phyloP scores from a whole-genome alignment of 1,139 yeast genomes.

The Hansenula sp. region DNA sequence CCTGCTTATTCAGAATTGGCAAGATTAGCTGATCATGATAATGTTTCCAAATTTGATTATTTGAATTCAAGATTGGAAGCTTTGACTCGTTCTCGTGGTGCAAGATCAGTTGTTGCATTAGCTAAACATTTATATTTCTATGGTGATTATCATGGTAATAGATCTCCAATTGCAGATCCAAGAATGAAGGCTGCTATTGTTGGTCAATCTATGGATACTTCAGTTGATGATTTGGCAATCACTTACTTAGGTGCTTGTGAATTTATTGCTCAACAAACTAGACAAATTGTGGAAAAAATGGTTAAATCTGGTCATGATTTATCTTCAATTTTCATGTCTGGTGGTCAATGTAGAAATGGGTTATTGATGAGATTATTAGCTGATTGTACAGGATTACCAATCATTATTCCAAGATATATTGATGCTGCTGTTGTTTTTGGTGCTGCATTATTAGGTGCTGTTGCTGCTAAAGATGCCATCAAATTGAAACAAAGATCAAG shows the following conservation, averaged over 20 bases:
- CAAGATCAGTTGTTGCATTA: constrained; percentile 71
- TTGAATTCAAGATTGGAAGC: constrained; percentile 71
- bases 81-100: constrained; percentile 49
- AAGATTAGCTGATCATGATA: constrained; percentile 57
- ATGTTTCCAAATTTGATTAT: constrained; percentile 75
- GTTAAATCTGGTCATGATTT: constrained; percentile 74
- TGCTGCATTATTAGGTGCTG: constrained; percentile 90
- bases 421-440: constrained; percentile 98
- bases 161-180: constrained; percentile 96
- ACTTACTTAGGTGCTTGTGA: constrained; percentile 93
- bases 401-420: constrained; percentile 87
- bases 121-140: constrained; percentile 86
- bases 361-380: constrained; percentile 85
- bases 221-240: constrained; percentile 78
- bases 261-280: constrained; percentile 94
- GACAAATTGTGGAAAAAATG: constrained; percentile 89
- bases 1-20: constrained; percentile 78
- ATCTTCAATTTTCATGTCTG: constrained; percentile 79
- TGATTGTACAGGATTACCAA: constrained; percentile 90
- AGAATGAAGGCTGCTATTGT: constrained; percentile 89
- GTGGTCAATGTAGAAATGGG: constrained; percentile 95
- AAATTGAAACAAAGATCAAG: constrained; percentile 25
- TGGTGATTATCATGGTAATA: constrained; percentile 95
- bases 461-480: constrained; percentile 68
- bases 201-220: constrained; percentile 88